Conservation (phyloP, 306 rosid species). For the Prunus fruticosa region DNA sequence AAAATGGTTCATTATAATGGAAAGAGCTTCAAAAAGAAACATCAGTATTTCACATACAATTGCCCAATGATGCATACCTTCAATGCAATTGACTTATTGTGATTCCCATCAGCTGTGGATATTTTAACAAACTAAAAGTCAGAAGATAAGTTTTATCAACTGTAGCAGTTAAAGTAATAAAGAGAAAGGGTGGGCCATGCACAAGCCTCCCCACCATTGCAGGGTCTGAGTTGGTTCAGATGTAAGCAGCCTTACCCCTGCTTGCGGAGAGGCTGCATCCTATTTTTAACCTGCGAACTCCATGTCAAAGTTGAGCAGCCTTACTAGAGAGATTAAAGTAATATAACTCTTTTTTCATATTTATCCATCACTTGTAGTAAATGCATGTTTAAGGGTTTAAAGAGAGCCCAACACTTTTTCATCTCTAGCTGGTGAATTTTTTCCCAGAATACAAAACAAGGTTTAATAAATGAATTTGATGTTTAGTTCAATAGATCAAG, state of each 20-base stretch:
- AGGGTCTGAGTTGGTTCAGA: not conserved
- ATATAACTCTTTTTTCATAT: too few relatives aligned
- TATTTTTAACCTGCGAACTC: not conserved
- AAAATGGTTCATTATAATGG: conserved; percentile 23
- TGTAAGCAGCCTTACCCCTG: not conserved
- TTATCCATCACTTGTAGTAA: too few relatives aligned
- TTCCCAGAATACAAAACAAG: not conserved
- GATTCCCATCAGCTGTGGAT: conserved; percentile 47
- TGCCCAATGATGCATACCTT: conserved; percentile 43
- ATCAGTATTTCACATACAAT: conserved; percentile 5
- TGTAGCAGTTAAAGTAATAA: not conserved
- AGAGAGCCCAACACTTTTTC: not conserved
- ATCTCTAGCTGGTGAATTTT: not conserved
- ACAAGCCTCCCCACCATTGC: not conserved
- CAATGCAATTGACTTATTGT: conserved; percentile 36
- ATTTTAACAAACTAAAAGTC: conserved; percentile 37
- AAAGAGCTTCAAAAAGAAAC: conserved; percentile 18
- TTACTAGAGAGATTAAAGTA: not conserved
- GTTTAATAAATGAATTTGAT: not conserved
- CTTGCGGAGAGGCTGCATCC: not conserved
- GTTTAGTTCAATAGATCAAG: not conserved
- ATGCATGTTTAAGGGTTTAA: not conserved
- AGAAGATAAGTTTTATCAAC: conserved; percentile 13
- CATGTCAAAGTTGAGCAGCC: not conserved
- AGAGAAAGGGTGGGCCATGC: not conserved